Evolutionary conservation across 2,329 filamentous ascomycete species (phyloP), one percentile per base, ranked within the genome.

Genomic region (Fusarium avenaceum): DNA sequence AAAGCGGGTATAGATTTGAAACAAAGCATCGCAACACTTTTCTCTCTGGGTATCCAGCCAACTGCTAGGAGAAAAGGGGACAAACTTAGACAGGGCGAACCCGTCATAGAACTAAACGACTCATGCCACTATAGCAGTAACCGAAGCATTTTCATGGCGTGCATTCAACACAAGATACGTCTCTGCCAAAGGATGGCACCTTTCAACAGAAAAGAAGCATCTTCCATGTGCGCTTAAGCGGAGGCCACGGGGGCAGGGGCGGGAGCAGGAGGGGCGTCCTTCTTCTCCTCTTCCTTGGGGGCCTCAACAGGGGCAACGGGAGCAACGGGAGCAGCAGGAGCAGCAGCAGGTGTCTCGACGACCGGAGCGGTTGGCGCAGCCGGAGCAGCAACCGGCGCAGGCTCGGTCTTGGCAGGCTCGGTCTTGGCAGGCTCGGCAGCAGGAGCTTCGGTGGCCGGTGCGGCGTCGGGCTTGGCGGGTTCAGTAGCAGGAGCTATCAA

Each of bases 31-130:
- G 64, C 71, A 60, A 56, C 64, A 55, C 60, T 71, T 72, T 65
- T 74, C 67, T 72, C 67, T 66, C 63, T 63, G 60, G 73, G 76
- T 77, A 77, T 77, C 74, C 76, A 76, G 74, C 74, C 58, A 70
- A 72, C 60, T 65, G 69, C 67, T 63, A 73, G 68, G 68, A 70
- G 42, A 72, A 69, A 74, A 74, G 65, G 60, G 42, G 59, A 69
- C 43, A 61, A 17, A 26, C 42, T 38, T 33, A 32, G 43, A 11
- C 48, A 67, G 42, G 48, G 28, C 13, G 13, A 49, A 33, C 39
- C 46, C 66, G 46, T 26, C 43, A 46, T 48, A 32, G 22, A n/a
- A 38, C 30, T 46, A 19, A 43, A 33, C 38, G 48, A 42, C 48
- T 39, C 42, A 46, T 57, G 57, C 39, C 43, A 46, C 32, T 28